These are phyloP conservation scores for Pulveroboletus sp. DNA, from an alignment of 768 basidiomycete genomes.

Conservation along the genomic window DNA sequence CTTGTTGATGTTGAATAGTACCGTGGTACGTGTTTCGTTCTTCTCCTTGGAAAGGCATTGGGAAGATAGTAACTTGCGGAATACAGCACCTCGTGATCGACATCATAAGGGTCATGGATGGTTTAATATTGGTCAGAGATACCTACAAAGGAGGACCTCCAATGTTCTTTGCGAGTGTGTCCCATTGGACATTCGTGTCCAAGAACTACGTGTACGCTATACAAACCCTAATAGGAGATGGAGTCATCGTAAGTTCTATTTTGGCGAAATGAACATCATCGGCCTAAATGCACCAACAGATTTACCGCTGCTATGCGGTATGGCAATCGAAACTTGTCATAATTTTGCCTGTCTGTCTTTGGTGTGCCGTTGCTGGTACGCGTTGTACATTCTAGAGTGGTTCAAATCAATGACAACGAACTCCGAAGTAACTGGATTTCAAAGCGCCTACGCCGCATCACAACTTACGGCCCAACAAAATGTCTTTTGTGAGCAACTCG, in stretches of 20 bases:
- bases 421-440: constrained; percentile 6
- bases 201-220: background rate
- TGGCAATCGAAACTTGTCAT: constrained; percentile 7
- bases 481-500: constrained; percentile 3
- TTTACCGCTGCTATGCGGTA: constrained; percentile 11
- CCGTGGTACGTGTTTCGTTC: constrained; percentile 14
- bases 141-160: constrained; percentile 21
- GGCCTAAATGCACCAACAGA: background rate
- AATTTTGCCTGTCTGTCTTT: constrained; percentile 8
- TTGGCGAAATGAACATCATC: background rate
- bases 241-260: constrained; percentile 4
- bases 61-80: background rate
- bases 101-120: constrained; percentile 20
- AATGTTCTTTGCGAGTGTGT: constrained; percentile 20
- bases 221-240: constrained; percentile 9
- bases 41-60: background rate
- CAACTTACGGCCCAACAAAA: background rate
- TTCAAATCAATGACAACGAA: background rate
- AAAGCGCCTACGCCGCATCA: background rate
- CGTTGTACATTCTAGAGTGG: background rate
- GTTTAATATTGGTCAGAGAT: constrained; percentile 22
- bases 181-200: constrained; percentile 11
- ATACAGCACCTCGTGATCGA: constrained; percentile 23
- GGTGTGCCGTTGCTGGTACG: constrained; percentile 1
- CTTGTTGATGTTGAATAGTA: constrained; percentile 24